phyloP scores from a whole-genome alignment of 345 rosid genomes.

The rapeseed (Brassica napus) region Da-Ae NC_063449.1:43416501-43417000 shows the following conservation, averaged over 20 bases:
- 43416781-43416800: constrained; percentile 69
- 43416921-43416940: constrained; percentile 39
- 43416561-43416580: constrained; percentile 95
- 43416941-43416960: constrained; percentile 28
- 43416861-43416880: constrained; percentile 29
- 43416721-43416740: constrained; percentile 25
- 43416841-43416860: constrained; percentile 82
- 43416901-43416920: constrained; percentile 35
- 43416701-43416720: constrained; percentile 53
- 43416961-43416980: constrained; percentile 2
- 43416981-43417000: background rate
- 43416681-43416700: constrained; percentile 78
- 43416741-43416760: constrained; percentile 28
- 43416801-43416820: constrained; percentile 78
- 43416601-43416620: constrained; percentile 77
- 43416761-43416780: constrained; percentile 30
- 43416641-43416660: constrained; percentile 53
- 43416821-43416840: constrained; percentile 79
- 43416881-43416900: constrained; percentile 17
- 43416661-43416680: constrained; percentile 65
- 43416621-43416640: constrained; percentile 78
- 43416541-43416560: constrained; percentile 92
- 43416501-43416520: constrained; percentile 95
- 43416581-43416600: constrained; percentile 84
- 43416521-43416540: constrained; percentile 77